These are phyloP conservation scores for Ilyonectria sp. DNA, from an alignment of 2,329 filamentous ascomycete species.

Conservation along the genomic window DNA sequence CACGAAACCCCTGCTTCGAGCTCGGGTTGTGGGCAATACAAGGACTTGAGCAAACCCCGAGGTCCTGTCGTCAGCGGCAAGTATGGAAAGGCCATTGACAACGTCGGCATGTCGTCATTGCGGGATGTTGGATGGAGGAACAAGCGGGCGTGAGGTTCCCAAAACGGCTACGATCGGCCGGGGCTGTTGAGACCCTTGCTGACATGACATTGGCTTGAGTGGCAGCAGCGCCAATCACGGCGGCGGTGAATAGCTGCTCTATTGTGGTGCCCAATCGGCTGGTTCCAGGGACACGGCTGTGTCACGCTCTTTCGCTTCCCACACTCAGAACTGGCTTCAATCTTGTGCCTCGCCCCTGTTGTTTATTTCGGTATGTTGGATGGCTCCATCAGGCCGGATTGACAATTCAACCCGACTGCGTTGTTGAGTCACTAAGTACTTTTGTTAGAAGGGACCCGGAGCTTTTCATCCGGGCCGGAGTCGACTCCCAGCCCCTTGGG, in stretches of 20 bases:
- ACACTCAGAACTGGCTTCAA: conserved; percentile 29
- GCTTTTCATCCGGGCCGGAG: conserved; percentile 40
- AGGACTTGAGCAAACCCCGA: conserved; percentile 22
- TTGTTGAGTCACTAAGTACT: conserved; percentile 26
- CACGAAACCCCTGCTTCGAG: conserved; percentile 4
- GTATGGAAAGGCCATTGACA: conserved; percentile 14
- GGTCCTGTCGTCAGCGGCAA: conserved; percentile 27
- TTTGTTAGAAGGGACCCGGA: conserved; percentile 39
- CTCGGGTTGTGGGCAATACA: conserved; percentile 22
- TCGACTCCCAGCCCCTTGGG: conserved; percentile 12
- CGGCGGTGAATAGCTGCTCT: conserved; percentile 29
- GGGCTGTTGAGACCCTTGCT: conserved; percentile 42
- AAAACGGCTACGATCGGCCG: conserved; percentile 42
- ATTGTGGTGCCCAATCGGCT: conserved; percentile 36
- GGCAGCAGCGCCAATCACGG: conserved; percentile 40
- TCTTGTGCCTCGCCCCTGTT: conserved; percentile 16
- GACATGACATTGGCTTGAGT: conserved; percentile 35
- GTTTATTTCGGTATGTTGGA: conserved; percentile 18
- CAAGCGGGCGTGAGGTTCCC: conserved; percentile 34
- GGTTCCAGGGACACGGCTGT: conserved; percentile 34
- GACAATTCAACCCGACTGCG: conserved; percentile 2
- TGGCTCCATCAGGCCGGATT: conserved; percentile 13
- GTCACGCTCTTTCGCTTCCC: conserved; percentile 36
- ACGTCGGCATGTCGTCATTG: conserved; percentile 47
- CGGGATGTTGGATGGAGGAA: conserved; percentile 30